Conservation (phyloP, 257 asterid genomes). For the Plantago elongata region DNA sequence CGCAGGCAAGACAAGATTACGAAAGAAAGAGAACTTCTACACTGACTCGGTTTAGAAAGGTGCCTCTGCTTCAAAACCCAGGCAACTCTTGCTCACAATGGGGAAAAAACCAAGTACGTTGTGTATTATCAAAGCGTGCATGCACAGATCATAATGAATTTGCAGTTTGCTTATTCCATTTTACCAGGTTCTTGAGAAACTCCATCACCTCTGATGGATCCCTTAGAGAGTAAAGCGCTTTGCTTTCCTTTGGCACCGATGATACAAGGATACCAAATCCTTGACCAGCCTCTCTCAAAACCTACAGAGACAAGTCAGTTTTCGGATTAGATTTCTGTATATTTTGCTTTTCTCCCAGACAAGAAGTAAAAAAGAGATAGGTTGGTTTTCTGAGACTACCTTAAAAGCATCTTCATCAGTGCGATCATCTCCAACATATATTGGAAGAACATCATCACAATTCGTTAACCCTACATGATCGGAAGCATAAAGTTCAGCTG, state of each 20-base stretch:
- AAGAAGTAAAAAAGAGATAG: background rate
- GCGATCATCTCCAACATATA: conserved; percentile 92
- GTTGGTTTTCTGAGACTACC: conserved; percentile 34
- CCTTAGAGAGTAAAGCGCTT: conserved; percentile 79
- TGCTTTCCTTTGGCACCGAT: conserved; percentile 78
- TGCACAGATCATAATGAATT: conserved; percentile 17
- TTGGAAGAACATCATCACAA: conserved; percentile 68
- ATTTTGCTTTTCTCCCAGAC: background rate
- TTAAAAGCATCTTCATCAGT: conserved; percentile 97
- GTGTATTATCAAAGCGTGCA: conserved; percentile 6
- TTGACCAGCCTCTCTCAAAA: conserved; percentile 57
- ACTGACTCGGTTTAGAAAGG: conserved; percentile 3
- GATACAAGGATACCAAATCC: conserved; percentile 91
- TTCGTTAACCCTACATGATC: conserved; percentile 53
- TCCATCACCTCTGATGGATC: conserved; percentile 96
- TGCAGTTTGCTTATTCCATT: conserved; percentile 51
- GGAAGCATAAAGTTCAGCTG: background rate
- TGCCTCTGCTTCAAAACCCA: conserved; percentile 62
- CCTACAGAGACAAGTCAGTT: conserved; percentile 31
- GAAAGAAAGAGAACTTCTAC: conserved; percentile 1
- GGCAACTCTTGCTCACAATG: conserved; percentile 16
- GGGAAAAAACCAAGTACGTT: conserved; percentile 14
- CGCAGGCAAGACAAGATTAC: background rate
- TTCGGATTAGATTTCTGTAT: conserved; percentile 1
- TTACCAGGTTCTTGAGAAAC: conserved; percentile 65